A percentile compares a stretch with the other conserved stretches of the same genome.
phyloP scores from a whole-genome alignment of 2,329 filamentous ascomycete species.

The Zarea fungicola region DNA sequence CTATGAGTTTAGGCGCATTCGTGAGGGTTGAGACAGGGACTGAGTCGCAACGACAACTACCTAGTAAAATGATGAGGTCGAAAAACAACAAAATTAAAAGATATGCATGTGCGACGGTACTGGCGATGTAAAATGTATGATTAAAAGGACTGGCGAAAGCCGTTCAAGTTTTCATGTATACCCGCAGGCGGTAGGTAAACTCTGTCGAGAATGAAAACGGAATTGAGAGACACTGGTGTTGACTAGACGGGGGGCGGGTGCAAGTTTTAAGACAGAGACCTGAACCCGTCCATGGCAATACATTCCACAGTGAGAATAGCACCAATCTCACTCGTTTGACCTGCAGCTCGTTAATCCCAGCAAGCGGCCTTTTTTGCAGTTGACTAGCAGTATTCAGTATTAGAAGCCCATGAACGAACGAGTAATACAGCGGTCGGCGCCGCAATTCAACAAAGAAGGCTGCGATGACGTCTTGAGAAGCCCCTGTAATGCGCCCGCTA shows the following conservation, averaged over 20 bases:
- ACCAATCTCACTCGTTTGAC: not conserved
- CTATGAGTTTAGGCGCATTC: constrained; percentile 2
- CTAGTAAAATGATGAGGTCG: not conserved
- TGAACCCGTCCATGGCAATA: constrained; percentile 5
- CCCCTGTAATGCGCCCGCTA: constrained; percentile 1
- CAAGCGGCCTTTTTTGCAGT: constrained; percentile 6
- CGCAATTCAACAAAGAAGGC: not conserved
- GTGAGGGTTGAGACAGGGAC: not conserved
- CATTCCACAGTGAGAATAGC: constrained; percentile 4
- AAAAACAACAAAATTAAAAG: not conserved
- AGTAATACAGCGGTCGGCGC: not conserved
- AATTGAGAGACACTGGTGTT: constrained; percentile 4
- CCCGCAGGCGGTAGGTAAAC: not conserved
- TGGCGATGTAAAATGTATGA: not conserved
- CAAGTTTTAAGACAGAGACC: constrained; percentile 4
- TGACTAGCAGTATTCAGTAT: not conserved
- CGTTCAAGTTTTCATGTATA: not conserved
- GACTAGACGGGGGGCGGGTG: not conserved
- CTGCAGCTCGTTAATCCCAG: not conserved
- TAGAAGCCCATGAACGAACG: not conserved
- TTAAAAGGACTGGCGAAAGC: no score
- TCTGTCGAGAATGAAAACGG: constrained; percentile 7
- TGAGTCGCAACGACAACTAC: not conserved
- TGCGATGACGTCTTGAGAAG: constrained; percentile 11
- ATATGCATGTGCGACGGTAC: not conserved